phyloP scores from a whole-genome alignment of 495 filamentous ascomycete genomes.

The Parathielavia appendiculata region DNA sequence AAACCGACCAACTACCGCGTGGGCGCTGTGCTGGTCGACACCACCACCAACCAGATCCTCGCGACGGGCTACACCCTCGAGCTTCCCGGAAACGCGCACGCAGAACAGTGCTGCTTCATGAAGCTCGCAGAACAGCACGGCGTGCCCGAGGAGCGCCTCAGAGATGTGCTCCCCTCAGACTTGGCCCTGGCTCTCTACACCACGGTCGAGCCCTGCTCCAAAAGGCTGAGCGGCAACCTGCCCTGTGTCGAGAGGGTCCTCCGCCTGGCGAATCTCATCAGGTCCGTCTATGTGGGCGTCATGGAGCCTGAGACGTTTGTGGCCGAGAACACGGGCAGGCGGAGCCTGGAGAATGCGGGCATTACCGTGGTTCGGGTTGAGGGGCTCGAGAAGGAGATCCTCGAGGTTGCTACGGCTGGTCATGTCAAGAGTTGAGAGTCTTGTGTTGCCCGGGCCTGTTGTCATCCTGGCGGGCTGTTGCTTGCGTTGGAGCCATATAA shows the following conservation, averaged over 20 bases:
- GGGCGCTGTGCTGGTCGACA: conserved; percentile 71
- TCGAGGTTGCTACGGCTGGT: conserved; percentile 74
- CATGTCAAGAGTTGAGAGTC: conserved; percentile 42
- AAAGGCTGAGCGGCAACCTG: conserved; percentile 72
- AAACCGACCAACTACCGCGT: conserved; percentile 91
- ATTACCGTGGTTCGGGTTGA: conserved; percentile 64
- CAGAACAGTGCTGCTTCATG: conserved; percentile 82
- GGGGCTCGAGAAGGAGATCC: conserved; percentile 77
- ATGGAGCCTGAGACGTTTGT: conserved; percentile 89
- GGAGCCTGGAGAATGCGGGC: conserved; percentile 65
- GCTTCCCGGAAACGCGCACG: conserved; percentile 87
- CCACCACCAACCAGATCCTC: conserved; percentile 56
- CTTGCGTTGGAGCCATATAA: no score
- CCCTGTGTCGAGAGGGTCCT: conserved; percentile 81
- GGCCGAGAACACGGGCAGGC: conserved; percentile 66
- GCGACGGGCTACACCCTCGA: conserved; percentile 89
- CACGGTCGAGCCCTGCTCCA: conserved; percentile 88
- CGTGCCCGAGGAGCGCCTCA: conserved; percentile 53
- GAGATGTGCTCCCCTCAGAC: conserved; percentile 48
- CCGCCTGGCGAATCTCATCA: conserved; percentile 55
- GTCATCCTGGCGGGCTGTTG: no score
- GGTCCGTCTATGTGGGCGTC: conserved; percentile 80
- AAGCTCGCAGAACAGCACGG: conserved; percentile 57
- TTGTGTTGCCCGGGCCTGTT: background rate
- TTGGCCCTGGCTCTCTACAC: conserved; percentile 74